A percentile compares a stretch with the other conserved stretches of the same genome.
phyloP scores from a whole-genome alignment of 2,329 filamentous ascomycete genomes.

The Aspergillus eucalypticola region DNA sequence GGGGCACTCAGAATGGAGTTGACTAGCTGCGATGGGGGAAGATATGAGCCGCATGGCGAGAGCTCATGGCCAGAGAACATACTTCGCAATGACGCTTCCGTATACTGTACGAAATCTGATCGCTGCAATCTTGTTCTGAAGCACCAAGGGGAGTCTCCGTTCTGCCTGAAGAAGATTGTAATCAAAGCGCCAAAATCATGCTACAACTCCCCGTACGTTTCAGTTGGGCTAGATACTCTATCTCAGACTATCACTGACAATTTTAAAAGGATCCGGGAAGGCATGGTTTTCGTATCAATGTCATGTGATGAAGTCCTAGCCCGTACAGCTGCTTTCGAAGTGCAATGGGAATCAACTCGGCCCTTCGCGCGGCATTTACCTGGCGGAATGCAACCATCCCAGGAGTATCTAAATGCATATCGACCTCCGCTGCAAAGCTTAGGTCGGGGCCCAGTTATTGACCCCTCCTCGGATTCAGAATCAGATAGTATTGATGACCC shows the following conservation, averaged over 20 bases:
- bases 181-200: constrained; percentile 81
- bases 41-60: constrained; percentile 55
- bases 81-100: constrained; percentile 74
- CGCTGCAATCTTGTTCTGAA: constrained; percentile 83
- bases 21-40: constrained; percentile 82
- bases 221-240: background rate
- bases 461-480: constrained; percentile 26
- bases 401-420: constrained; percentile 42
- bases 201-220: constrained; percentile 80
- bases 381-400: constrained; percentile 35
- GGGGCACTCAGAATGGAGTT: constrained; percentile 84
- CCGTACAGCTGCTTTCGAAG: constrained; percentile 72
- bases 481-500: constrained; percentile 25
- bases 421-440: constrained; percentile 39
- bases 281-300: constrained; percentile 91
- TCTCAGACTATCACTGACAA: constrained; percentile 33
- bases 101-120: constrained; percentile 88
- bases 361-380: constrained; percentile 33
- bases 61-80: constrained; percentile 76
- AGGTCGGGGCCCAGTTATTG: constrained; percentile 29
- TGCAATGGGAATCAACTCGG: constrained; percentile 58
- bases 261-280: constrained; percentile 72
- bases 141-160: constrained; percentile 77
- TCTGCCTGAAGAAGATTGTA: constrained; percentile 79
- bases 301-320: constrained; percentile 71